A percentile compares a stretch with the other conserved stretches of the same genome.
phyloP scores from a whole-genome alignment of 2,329 filamentous ascomycete genomes.

The Penicillium crustosum region DNA sequence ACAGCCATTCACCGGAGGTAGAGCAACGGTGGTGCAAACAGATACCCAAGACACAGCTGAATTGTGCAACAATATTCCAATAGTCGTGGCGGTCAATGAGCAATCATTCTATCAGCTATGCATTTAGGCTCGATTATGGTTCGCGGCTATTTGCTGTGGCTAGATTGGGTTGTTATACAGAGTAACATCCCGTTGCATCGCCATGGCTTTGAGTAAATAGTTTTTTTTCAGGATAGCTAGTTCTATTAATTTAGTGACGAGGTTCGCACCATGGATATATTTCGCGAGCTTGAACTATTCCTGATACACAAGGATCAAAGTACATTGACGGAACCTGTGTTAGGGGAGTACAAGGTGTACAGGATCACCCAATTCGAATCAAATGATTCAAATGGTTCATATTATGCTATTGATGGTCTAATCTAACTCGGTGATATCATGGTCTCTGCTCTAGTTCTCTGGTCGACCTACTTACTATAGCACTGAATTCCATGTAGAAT shows the following conservation, averaged over 20 bases:
- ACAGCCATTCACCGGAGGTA: slow-evolving; percentile 2
- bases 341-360: neutral
- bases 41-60: neutral
- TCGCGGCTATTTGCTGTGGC: neutral
- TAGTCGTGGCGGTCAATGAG: neutral
- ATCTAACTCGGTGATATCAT: neutral
- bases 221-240: neutral
- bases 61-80: neutral
- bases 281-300: neutral
- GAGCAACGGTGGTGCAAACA: slow-evolving; percentile 1
- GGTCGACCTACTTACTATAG: neutral
- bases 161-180: slow-evolving; percentile 2
- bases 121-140: neutral
- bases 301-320: neutral
- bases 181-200: neutral
- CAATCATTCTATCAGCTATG: neutral
- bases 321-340: neutral
- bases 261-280: neutral
- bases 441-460: neutral
- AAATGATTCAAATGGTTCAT: neutral
- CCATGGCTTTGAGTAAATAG: neutral
- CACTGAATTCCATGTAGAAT: neutral
- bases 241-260: neutral
- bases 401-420: neutral
- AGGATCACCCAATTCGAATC: neutral